phyloP scores from a whole-genome alignment of 169 alveolate genomes.

The Eimeria maxima region DNA sequence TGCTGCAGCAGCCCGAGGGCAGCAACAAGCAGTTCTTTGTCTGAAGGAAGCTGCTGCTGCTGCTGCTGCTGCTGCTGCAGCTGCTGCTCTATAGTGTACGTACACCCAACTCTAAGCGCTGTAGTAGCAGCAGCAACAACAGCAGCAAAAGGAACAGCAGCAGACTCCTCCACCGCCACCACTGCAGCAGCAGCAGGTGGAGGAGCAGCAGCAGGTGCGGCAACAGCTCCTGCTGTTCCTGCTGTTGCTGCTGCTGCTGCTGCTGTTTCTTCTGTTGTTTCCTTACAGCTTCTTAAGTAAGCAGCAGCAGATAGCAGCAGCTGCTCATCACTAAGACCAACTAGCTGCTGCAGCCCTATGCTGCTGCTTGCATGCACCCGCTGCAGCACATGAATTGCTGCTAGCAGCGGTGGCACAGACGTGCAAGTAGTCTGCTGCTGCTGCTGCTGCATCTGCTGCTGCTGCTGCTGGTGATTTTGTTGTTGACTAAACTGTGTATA shows the following conservation, averaged over 20 bases:
- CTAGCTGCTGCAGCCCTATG: constrained; percentile 29
- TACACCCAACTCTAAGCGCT: constrained; percentile 37
- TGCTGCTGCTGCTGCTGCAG: constrained; percentile 32
- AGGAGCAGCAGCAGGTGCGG: constrained; percentile 9
- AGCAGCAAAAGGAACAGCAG: constrained; percentile 27
- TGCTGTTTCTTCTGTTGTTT: constrained; percentile 6
- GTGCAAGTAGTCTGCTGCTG: constrained; percentile 39
- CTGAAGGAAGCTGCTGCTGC: constrained; percentile 3
- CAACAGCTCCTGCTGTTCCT: not conserved
- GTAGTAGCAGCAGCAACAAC: constrained; percentile 62
- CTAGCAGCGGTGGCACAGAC: constrained; percentile 17
- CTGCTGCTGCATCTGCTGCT: constrained; percentile 51
- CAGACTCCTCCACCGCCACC: not conserved
- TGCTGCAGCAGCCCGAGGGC: constrained; percentile 51
- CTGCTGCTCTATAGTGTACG: constrained; percentile 58
- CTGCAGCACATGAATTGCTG: constrained; percentile 64
- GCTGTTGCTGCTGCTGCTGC: too few relatives aligned
- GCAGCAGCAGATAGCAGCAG: constrained; percentile 67
- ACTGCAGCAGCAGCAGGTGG: constrained; percentile 7
- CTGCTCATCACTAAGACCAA: constrained; percentile 52
- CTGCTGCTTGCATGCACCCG: constrained; percentile 38
- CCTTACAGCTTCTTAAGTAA: not conserved
- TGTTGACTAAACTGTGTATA: too few relatives aligned
- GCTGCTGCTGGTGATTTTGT: constrained; percentile 49
- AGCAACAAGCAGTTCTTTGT: constrained; percentile 16